Evolutionary conservation across 2,329 filamentous ascomycete species (phyloP).

Genomic region (Botrytis tulipae): DNA sequence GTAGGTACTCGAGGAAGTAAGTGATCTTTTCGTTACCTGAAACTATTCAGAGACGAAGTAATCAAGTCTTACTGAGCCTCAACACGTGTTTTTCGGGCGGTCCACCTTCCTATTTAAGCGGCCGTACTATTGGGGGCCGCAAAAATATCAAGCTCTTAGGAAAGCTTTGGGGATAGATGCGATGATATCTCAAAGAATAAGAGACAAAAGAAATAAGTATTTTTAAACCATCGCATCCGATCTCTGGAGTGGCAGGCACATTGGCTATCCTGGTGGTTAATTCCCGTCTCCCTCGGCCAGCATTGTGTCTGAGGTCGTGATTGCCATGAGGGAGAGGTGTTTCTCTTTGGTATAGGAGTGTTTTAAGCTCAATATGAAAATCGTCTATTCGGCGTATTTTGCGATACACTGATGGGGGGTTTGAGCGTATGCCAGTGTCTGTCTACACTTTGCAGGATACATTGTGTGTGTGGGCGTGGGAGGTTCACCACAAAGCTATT

Average conservation of each 20-base stretch:
- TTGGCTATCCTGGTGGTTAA: neutral
- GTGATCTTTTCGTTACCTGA: neutral
- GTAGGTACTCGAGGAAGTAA: too few relatives aligned
- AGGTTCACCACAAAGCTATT: neutral
- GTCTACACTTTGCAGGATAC: neutral
- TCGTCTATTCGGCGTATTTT: neutral
- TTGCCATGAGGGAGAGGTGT: neutral
- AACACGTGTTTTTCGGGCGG: neutral
- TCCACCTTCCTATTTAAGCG: neutral
- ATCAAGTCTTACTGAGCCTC: neutral
- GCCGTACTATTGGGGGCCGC: neutral
- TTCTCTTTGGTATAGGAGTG: neutral
- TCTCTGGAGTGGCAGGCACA: neutral
- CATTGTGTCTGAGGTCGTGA: neutral
- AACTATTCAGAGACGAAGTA: neutral
- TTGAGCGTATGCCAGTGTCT: neutral
- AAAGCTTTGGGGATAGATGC: too few relatives aligned
- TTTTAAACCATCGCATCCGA: neutral
- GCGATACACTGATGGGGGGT: neutral
- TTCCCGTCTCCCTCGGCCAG: neutral
- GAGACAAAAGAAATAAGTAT: neutral
- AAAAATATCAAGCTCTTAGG: neutral
- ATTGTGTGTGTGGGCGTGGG: neutral
- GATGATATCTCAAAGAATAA: too few relatives aligned
- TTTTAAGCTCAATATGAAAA: neutral